Percentiles rank a stretch among this genome's conserved stretches.
These are phyloP conservation scores for Fusarium sublunatum DNA, from an alignment of 2,329 filamentous ascomycete species.

Conservation along the genomic window DNA sequence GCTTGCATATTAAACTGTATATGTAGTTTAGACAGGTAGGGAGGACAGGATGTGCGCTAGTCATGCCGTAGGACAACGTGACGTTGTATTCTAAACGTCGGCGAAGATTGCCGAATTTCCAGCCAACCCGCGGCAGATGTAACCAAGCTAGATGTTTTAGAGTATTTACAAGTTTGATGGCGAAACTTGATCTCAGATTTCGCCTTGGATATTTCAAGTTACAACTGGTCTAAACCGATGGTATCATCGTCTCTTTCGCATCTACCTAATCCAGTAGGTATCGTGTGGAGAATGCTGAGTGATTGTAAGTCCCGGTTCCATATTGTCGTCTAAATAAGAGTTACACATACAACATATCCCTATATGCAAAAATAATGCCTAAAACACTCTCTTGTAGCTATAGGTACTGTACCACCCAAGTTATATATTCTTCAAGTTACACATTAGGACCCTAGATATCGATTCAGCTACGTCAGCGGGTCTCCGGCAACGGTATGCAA, in stretches of 20 bases:
- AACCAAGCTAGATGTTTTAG: background rate
- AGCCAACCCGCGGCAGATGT: background rate
- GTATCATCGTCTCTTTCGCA: too few species aligned
- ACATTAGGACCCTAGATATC: background rate
- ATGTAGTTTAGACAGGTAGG: background rate
- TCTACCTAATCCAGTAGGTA: too few species aligned
- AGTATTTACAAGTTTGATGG: background rate
- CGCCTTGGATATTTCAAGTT: too few species aligned
- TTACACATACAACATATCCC: too few species aligned
- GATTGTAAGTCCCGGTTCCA: too few species aligned
- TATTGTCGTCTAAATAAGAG: too few species aligned
- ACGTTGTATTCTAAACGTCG: conserved; percentile 3
- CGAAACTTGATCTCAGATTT: too few species aligned
- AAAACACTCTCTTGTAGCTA: too few species aligned
- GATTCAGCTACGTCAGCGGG: conserved; percentile 19
- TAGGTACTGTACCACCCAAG: too few species aligned
- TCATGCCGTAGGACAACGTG: conserved; percentile 16
- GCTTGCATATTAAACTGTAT: conserved; percentile 10
- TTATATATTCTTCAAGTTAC: background rate
- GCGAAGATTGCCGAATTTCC: background rate
- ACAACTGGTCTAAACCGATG: too few species aligned
- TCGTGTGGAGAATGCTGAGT: too few species aligned
- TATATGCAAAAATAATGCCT: too few species aligned
- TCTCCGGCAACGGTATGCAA: background rate
- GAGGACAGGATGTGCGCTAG: conserved; percentile 9